These are phyloP conservation scores for Coix lacrymajobi DNA, from an alignment of 176 grass and related monocot genomes.

Conservation along the genomic window DNA sequence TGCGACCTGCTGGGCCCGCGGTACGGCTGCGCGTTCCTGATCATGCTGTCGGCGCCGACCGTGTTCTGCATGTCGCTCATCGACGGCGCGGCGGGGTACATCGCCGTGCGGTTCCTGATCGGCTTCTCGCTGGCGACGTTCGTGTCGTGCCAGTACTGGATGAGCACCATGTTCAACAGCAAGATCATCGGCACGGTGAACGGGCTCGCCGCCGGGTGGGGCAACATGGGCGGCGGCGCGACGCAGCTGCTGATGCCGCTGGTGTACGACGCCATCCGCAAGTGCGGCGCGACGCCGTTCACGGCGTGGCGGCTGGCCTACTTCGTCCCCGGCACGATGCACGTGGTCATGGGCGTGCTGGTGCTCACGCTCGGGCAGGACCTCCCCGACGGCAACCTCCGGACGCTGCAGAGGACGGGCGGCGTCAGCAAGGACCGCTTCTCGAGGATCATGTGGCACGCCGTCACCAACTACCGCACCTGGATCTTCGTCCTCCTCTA, in stretches of 20 bases:
- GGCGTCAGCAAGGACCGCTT: slow-evolving; percentile 64
- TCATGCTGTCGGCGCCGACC: slow-evolving; percentile 58
- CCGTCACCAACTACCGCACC: slow-evolving; percentile 72
- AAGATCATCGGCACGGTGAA: slow-evolving; percentile 82
- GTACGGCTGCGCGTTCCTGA: slow-evolving; percentile 70
- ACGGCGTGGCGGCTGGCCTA: slow-evolving; percentile 76
- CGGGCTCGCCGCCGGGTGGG: slow-evolving; percentile 68
- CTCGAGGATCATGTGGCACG: slow-evolving; percentile 61
- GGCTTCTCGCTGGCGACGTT: slow-evolving; percentile 84
- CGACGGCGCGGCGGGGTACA: slow-evolving; percentile 43
- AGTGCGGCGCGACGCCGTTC: slow-evolving; percentile 53
- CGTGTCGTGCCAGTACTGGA: slow-evolving; percentile 94
- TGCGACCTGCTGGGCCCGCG: slow-evolving; percentile 64
- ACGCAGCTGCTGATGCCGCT: slow-evolving; percentile 96
- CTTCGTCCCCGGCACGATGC: slow-evolving; percentile 65
- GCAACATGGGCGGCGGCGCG: slow-evolving; percentile 93
- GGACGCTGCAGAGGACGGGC: slow-evolving; percentile 53
- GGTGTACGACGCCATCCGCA: slow-evolving; percentile 62
- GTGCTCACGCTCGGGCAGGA: slow-evolving; percentile 82
- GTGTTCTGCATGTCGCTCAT: slow-evolving; percentile 71
- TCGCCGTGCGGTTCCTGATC: slow-evolving; percentile 55
- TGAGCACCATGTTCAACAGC: slow-evolving; percentile 97
- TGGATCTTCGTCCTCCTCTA: slow-evolving; percentile 93
- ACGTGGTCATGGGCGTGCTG: slow-evolving; percentile 60
- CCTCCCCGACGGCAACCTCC: slow-evolving; percentile 77